Percentiles rank a stretch among this genome's conserved stretches.
Evolutionary conservation across 164 flowering plant species (phyloP).

Genomic region (Buxus sempervirens): DNA sequence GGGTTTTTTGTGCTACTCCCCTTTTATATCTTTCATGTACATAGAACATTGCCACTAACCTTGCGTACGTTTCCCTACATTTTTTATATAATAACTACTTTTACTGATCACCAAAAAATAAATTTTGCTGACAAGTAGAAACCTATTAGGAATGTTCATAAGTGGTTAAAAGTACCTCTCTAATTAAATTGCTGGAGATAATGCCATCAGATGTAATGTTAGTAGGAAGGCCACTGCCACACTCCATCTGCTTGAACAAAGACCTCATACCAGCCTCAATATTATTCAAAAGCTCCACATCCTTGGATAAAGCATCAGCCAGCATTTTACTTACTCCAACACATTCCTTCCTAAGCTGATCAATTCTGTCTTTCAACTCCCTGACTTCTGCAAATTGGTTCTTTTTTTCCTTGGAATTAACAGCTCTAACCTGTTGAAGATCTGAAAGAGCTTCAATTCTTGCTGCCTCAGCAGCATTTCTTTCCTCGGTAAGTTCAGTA

Average conservation of each 20-base stretch:
- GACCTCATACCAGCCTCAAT: constrained; percentile 43
- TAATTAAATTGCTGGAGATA: constrained; percentile 20
- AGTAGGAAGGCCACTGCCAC: constrained; percentile 19
- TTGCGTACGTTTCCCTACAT: no score
- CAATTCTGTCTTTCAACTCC: constrained; percentile 36
- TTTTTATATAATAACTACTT: no score
- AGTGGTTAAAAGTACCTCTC: constrained; percentile 36
- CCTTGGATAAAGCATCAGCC: constrained; percentile 41
- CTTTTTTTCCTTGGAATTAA: constrained; percentile 38
- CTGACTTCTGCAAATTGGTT: constrained; percentile 35
- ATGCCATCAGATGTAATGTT: constrained; percentile 22
- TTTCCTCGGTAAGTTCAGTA: constrained; percentile 46
- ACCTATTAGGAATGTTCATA: neutral
- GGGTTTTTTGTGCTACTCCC: no score
- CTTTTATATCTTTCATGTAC: no score
- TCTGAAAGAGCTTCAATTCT: constrained; percentile 59
- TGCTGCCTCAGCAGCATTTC: constrained; percentile 56
- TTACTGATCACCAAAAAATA: neutral
- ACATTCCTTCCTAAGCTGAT: constrained; percentile 43
- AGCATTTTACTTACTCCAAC: constrained; percentile 33
- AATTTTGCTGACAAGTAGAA: neutral
- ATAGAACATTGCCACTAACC: no score
- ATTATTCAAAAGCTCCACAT: constrained; percentile 45
- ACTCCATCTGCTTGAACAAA: constrained; percentile 31
- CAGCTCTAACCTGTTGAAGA: constrained; percentile 37